These are phyloP conservation scores for Pythium phragmiticola DNA, from an alignment of 352 stramenopile genomes.

Conservation along the genomic window DNA sequence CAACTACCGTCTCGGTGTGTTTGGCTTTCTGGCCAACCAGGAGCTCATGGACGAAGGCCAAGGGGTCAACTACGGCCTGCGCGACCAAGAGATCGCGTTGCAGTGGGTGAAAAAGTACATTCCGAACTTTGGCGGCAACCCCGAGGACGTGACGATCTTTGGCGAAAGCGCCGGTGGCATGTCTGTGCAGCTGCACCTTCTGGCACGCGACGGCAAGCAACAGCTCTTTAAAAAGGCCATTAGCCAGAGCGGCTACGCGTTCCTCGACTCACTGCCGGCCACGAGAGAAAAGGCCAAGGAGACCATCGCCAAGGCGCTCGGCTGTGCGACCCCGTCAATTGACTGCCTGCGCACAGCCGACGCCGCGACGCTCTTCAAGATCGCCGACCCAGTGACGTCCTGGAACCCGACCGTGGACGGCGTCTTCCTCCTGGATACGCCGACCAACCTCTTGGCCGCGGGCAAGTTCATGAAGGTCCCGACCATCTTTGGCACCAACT, in stretches of 20 bases:
- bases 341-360: conserved; percentile 7
- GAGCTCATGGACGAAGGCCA: conserved; percentile 9
- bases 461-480: conserved; percentile 14
- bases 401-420: conserved; percentile 15
- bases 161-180: conserved; percentile 22
- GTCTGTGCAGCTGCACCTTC: conserved; percentile 2
- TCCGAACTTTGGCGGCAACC: conserved; percentile 37
- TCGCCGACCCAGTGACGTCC: not conserved
- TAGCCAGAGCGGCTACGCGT: conserved; percentile 4
- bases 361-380: not conserved
- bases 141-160: conserved; percentile 34
- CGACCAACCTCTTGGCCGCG: not conserved
- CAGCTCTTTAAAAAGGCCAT: conserved; percentile 20
- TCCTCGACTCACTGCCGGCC: not conserved
- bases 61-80: conserved; percentile 28
- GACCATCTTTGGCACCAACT: conserved; percentile 16
- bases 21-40: conserved; percentile 26
- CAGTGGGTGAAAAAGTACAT: conserved; percentile 45
- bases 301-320: not conserved
- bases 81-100: conserved; percentile 33
- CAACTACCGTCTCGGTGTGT: conserved; percentile 41
- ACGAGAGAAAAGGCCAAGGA: not conserved
- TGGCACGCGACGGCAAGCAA: conserved; percentile 20
- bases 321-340: not conserved
- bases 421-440: conserved; percentile 7